Evolutionary conservation across 148 eudicot genomes (phyloP), one percentile per base, ranked within the genome.

Genomic region (Rhododendron williamsianum): DNA sequence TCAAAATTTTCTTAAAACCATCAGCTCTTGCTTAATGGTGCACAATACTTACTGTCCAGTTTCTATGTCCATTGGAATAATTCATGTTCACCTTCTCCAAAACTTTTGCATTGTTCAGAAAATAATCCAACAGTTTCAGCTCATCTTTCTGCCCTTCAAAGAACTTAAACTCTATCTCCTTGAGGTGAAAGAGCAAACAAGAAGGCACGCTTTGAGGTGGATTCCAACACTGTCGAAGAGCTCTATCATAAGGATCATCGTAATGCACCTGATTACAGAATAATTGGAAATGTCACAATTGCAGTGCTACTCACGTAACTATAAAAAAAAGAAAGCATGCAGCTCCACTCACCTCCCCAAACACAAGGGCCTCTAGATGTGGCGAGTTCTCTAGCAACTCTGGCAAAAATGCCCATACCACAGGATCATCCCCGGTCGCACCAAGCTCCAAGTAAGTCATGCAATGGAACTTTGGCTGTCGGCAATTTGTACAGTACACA

Each of bases 121-220:
- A 72, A 58, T 56, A 76, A 16, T 23, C n/a, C 4, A 58, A 12
- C 48, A 86, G 18, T 41, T 43, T 27, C 21, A 56, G 21, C 2
- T 86, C 85, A n/a, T 19, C 11, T 72, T 41, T 23, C 2, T 6
- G 4, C 23, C 72, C 35, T 0, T 11, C 1, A 18, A 18, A 74
- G 0, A 1, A 1, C 13, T 2, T 46, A 7, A 82, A 82, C 27
- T 23, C 82, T 3, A 86, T 56, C 33, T 27, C 82, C 78, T 85
- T 81, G 52, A 85, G 51, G 65, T 65, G 87, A 74, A 38, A 81
- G 35, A 13, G 33, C 12, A 81, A 43, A 74, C 87, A 81, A 54
- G 81, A 73, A 13, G 84, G 84, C 54, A 81, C 6, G 33, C 48
- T 16, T 2, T 43, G 21, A 80, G 18, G 41, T 35, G 36, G 36